Conservation (phyloP, 2,329 filamentous ascomycete species). For the Huntiella omanensis region DNA sequence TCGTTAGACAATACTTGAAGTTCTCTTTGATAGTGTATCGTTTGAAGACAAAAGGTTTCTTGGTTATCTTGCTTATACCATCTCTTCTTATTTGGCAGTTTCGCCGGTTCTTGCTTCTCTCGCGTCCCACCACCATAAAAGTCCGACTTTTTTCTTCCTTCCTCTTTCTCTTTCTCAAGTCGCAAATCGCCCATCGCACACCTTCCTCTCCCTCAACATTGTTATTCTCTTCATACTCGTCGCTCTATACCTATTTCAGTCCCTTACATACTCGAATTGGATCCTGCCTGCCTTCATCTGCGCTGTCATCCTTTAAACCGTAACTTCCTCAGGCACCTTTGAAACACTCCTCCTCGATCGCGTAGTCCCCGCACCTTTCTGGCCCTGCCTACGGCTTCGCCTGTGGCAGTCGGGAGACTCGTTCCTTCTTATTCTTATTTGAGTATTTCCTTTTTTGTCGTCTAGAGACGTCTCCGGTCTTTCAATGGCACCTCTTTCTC, state of each 20-base stretch:
- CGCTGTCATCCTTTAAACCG: background rate
- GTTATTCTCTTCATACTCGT: background rate
- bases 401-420: background rate
- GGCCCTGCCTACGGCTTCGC: no score
- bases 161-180: background rate
- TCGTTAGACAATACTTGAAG: no score
- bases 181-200: background rate
- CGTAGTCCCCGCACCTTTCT: no score
- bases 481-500: slow-evolving; percentile 45
- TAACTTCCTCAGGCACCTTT: background rate
- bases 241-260: background rate
- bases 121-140: background rate
- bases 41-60: no score
- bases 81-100: background rate
- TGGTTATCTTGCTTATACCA: background rate
- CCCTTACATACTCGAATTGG: background rate
- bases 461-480: slow-evolving; percentile 6
- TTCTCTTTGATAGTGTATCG: no score
- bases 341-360: background rate
- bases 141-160: background rate
- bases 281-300: background rate
- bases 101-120: background rate
- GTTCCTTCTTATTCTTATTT: background rate
- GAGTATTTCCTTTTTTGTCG: background rate
- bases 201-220: background rate